Conservation (phyloP, 805 yeast species). For the Metschnikowia matae region DNA sequence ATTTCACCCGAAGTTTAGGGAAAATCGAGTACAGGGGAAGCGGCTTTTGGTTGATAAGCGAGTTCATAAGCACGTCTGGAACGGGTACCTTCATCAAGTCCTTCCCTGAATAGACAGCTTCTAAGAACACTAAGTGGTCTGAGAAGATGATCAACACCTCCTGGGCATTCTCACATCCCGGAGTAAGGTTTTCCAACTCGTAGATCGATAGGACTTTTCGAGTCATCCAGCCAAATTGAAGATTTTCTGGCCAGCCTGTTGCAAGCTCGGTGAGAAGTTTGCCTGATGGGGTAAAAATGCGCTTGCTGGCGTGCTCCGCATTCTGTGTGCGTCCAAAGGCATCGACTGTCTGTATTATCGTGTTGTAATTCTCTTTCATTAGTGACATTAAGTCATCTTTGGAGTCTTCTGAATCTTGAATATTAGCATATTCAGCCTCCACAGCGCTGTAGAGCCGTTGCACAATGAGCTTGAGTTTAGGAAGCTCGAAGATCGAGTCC, state of each 20-base stretch:
- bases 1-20: slow-evolving; percentile 64
- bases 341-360: slow-evolving; percentile 64
- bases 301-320: slow-evolving; percentile 2
- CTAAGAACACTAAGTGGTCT: slow-evolving; percentile 68
- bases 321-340: slow-evolving; percentile 58
- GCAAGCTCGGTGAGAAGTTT: slow-evolving; percentile 82
- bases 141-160: slow-evolving; percentile 75
- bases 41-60: slow-evolving; percentile 81
- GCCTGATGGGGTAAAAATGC: slow-evolving; percentile 89
- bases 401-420: slow-evolving; percentile 13
- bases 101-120: slow-evolving; percentile 42
- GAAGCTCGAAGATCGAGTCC: slow-evolving; percentile 62
- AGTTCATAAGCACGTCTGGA: slow-evolving; percentile 84
- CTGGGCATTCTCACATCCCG: slow-evolving; percentile 11
- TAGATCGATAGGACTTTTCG: slow-evolving; percentile 79
- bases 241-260: slow-evolving; percentile 78
- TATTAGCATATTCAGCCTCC: slow-evolving; percentile 35
- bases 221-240: slow-evolving; percentile 85
- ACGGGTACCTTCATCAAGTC: slow-evolving; percentile 33
- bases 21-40: slow-evolving; percentile 45
- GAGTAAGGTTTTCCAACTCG: slow-evolving; percentile 32
- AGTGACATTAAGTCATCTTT: slow-evolving; percentile 19
- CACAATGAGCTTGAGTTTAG: slow-evolving; percentile 65
- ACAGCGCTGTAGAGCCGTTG: slow-evolving; percentile 54
- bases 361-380: slow-evolving; percentile 43